These are phyloP conservation scores for Claviceps pazoutovae DNA, from an alignment of 2,329 filamentous ascomycete species.

Conservation along the genomic window DNA sequence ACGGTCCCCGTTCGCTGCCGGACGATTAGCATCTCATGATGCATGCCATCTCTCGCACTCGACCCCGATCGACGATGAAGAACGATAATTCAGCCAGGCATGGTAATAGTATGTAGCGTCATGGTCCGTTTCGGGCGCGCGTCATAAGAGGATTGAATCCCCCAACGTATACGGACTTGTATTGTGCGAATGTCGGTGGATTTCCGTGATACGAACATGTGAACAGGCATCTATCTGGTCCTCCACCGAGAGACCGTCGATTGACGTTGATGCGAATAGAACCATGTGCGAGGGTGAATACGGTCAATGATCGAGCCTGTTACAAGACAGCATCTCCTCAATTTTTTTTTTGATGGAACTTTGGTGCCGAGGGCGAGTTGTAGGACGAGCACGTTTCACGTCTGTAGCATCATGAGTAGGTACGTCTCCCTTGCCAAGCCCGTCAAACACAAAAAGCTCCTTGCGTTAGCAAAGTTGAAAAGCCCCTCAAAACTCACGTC, in stretches of 20 bases:
- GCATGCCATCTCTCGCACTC: neutral
- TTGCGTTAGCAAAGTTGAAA: no score
- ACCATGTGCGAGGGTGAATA: neutral
- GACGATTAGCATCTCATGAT: neutral
- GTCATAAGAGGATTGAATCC: neutral
- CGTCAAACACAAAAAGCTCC: no score
- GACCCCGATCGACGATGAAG: neutral
- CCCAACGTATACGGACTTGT: neutral
- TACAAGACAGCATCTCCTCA: no score
- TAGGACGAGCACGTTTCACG: no score
- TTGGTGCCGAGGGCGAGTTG: no score
- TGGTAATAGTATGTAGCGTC: neutral
- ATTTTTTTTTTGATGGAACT: no score
- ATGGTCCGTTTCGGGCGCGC: neutral
- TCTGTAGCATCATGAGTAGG: no score
- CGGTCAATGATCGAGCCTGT: no score
- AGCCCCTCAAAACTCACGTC: no score
- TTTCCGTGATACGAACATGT: slow-evolving; percentile 1
- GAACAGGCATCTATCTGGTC: neutral
- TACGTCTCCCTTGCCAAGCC: no score
- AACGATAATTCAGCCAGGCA: neutral
- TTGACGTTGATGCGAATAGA: neutral
- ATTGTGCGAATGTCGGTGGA: neutral
- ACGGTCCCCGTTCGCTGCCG: neutral
- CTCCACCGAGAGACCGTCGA: neutral